Base-by-base conservation (phyloP, 331 rosid species). In the Rhamnella rubrinervis region DNA sequence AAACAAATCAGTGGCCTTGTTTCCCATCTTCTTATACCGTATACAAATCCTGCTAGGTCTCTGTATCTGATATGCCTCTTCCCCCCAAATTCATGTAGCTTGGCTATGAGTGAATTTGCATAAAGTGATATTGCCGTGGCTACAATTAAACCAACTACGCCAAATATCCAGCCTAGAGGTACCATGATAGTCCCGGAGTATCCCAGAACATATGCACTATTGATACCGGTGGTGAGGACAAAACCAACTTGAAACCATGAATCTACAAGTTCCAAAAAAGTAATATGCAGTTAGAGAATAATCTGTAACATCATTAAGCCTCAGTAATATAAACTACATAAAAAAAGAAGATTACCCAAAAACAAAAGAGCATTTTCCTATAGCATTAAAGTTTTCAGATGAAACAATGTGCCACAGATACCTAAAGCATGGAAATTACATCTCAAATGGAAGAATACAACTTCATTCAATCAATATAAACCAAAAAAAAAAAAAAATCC, bases 171-270 rank as follows among this genome's bases (percentile, higher is more conserved):
- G 69, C 97, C 97, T 20, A 93, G 74, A 61, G 92, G 97, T 62
- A 93, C 96, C 98, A 93, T 91, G 71, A 87, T 78, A 31, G 92
- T 83, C 8, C 92, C 96, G 0, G 97, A 87, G 79, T 91, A 93
- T 44, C 98, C 98, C 66, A 93, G 81, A 61, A 93, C 96, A 78
- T 91, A 93, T 2, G 96, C 95, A 40, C 96, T 91, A 81, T 93
- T 93, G 79, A 93, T 79, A 67, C 97, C 98, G 6, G 98, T 93
- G 1, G 98, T 93, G 5, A 93, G 88, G 59, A 93, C 90, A 75
- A 93, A 93, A 10, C 91, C 97, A 72, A 61, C 97, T 75, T 93
- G 98, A 80, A 91, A 89, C 97, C 98, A 93, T 55, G 98, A 93
- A 87, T 93, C 98, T 90, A 66, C 47, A 21, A 17, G 46, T 15